These are phyloP conservation scores for Xylariaceae sp. DNA, from an alignment of 2,329 filamentous ascomycete species.

Conservation along the genomic window DNA sequence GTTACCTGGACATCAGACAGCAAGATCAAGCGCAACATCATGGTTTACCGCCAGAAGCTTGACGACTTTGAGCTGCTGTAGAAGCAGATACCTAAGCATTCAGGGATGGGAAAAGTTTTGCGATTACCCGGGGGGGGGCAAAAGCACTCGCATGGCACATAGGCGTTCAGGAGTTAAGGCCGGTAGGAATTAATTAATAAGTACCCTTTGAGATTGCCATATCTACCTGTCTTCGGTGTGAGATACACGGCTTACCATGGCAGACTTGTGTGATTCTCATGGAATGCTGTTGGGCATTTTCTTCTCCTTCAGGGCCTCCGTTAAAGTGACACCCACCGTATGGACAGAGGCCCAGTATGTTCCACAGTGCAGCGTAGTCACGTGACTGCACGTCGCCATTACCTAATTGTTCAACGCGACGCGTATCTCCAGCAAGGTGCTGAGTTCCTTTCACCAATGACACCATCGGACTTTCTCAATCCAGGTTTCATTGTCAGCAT, in stretches of 20 bases:
- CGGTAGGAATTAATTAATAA: not conserved
- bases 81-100: not conserved
- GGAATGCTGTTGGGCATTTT: too few species aligned
- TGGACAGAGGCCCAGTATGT: too few species aligned
- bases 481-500: not conserved
- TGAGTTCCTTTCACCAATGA: not conserved
- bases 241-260: not conserved
- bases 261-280: not conserved
- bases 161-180: conserved; percentile 24
- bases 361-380: not conserved
- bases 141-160: conserved; percentile 8
- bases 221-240: not conserved
- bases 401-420: not conserved
- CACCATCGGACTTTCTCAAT: not conserved
- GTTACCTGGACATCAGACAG: conserved; percentile 94
- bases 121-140: not conserved
- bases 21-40: conserved; percentile 95
- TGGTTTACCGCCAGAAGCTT: conserved; percentile 90
- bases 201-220: not conserved
- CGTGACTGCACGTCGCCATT: not conserved
- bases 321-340: too few species aligned
- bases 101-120: not conserved
- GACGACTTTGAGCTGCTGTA: conserved; percentile 91
- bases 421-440: not conserved
- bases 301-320: too few species aligned